A percentile compares a stretch with the other conserved stretches of the same genome.
phyloP scores from a whole-genome alignment of 2,329 filamentous ascomycete genomes.

The Xylaria sp. region DNA sequence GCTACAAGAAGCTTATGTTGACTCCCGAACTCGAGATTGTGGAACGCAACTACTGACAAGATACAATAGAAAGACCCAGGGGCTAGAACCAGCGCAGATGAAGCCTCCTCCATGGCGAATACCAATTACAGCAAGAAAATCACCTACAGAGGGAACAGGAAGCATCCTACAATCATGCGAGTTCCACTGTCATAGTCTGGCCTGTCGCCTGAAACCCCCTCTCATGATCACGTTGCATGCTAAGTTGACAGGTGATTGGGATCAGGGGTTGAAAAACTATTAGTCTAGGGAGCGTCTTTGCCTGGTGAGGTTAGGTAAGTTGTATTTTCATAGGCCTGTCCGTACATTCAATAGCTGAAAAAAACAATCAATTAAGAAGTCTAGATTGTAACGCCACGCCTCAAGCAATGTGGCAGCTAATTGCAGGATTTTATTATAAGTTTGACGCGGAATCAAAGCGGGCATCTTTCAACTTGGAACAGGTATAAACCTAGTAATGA shows the following conservation, averaged over 20 bases:
- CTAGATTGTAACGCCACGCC: neutral
- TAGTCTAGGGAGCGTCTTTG: neutral
- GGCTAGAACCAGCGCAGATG: neutral
- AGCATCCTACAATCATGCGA: neutral
- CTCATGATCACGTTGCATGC: conserved; percentile 10
- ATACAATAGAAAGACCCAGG: neutral
- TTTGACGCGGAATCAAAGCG: neutral
- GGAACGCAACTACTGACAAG: neutral
- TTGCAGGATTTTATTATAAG: neutral
- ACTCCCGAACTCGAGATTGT: neutral
- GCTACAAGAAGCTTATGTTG: conserved; percentile 7
- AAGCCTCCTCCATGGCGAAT: neutral
- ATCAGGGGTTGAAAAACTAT: conserved; percentile 19
- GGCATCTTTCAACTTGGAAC: conserved; percentile 4
- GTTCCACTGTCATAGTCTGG: neutral
- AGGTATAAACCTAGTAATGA: neutral
- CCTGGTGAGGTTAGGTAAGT: neutral
- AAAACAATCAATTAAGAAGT: neutral
- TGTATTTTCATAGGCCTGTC: neutral
- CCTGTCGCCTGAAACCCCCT: conserved; percentile 5
- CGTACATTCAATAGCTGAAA: conserved; percentile 13
- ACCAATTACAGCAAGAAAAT: neutral
- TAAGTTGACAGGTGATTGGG: conserved; percentile 16
- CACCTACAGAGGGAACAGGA: neutral
- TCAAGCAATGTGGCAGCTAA: neutral